phyloP scores from a whole-genome alignment of 2,329 filamentous ascomycete genomes.

The Cryphonectria naterciae region DNA sequence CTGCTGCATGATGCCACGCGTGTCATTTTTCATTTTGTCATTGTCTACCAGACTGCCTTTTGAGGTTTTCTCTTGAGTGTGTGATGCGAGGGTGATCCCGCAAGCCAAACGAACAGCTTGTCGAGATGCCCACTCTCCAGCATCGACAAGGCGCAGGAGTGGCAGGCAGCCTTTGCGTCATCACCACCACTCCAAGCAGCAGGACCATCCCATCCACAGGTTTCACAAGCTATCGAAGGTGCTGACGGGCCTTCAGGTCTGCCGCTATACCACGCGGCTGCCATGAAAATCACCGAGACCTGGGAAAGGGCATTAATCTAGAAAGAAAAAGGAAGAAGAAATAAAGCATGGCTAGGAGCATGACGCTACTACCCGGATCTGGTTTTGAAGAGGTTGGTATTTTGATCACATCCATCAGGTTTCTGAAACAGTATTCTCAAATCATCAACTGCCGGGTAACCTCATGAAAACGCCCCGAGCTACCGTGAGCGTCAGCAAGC shows the following conservation, averaged over 20 bases:
- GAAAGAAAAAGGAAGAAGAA: neutral
- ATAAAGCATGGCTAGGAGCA: neutral
- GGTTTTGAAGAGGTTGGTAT: neutral
- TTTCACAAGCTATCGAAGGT: neutral
- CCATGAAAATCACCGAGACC: neutral
- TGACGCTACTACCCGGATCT: no score
- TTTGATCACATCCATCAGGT: neutral
- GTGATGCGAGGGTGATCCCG: neutral
- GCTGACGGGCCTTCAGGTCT: neutral
- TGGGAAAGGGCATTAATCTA: neutral
- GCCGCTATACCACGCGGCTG: neutral
- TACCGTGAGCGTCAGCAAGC: neutral
- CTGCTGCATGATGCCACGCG: no score
- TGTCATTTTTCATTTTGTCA: no score
- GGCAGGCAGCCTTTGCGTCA: neutral
- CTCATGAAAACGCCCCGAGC: neutral
- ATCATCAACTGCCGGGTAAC: neutral
- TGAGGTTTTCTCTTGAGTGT: neutral
- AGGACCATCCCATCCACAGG: neutral
- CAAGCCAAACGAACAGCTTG: neutral
- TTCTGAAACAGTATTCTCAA: neutral
- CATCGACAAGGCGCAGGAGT: neutral
- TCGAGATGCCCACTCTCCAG: neutral
- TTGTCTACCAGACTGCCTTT: no score
- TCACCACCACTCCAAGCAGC: neutral